Evolutionary conservation across 306 rosid species (phyloP).

Genomic region (Quercus parvula): DNA sequence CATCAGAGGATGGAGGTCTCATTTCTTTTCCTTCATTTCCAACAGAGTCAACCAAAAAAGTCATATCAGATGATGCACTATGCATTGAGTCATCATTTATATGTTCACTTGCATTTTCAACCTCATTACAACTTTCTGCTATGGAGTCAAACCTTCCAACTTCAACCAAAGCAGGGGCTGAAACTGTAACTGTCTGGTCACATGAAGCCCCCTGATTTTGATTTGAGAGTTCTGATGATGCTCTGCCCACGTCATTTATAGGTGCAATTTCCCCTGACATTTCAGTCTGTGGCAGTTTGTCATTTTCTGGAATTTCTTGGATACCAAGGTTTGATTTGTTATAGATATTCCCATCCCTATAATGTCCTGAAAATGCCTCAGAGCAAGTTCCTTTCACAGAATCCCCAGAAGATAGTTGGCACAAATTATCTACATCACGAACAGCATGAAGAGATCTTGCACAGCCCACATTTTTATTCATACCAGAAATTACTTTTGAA

Average conservation of each 20-base stretch:
- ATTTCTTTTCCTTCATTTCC: constrained; percentile 27
- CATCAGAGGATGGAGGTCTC: constrained; percentile 31
- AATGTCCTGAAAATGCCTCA: constrained; percentile 26
- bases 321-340: constrained; percentile 14
- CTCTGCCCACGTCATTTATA: constrained; percentile 14
- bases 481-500: constrained; percentile 23
- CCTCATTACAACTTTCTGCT: constrained; percentile 26
- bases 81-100: constrained; percentile 6
- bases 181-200: constrained; percentile 14
- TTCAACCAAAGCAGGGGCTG: constrained; percentile 27
- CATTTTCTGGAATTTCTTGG: constrained; percentile 18
- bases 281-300: constrained; percentile 9
- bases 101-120: constrained; percentile 37
- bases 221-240: constrained; percentile 27
- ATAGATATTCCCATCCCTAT: constrained; percentile 19
- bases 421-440: constrained; percentile 16
- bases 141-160: constrained; percentile 20
- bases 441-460: constrained; percentile 18
- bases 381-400: constrained; percentile 21
- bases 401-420: constrained; percentile 28
- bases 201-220: constrained; percentile 25
- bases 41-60: constrained; percentile 9
- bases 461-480: constrained; percentile 20
- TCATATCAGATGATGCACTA: constrained; percentile 5
- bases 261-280: constrained; percentile 9